A percentile compares a stretch with the other conserved stretches of the same genome.
These are phyloP conservation scores for Crassisporium funariophilum DNA, from an alignment of 768 basidiomycete genomes.

Conservation along the genomic window DNA sequence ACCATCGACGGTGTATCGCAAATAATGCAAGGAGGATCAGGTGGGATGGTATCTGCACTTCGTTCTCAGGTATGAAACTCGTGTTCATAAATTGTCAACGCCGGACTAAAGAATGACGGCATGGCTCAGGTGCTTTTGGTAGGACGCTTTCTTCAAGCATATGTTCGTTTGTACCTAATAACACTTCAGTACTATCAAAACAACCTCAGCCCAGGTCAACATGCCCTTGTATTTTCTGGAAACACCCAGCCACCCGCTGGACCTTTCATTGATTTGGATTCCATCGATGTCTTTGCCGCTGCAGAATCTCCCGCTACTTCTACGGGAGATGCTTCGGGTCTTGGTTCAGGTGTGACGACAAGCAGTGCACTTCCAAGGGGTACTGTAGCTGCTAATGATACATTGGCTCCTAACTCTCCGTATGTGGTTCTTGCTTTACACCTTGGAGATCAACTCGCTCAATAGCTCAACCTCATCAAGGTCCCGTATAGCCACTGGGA, in stretches of 20 bases:
- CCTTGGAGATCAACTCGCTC: neutral
- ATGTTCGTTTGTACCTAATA: neutral
- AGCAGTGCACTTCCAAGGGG: conserved; percentile 6
- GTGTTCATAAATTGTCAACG: neutral
- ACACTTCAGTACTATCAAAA: conserved; percentile 42
- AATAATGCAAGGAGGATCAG: conserved; percentile 37
- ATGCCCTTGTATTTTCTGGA: conserved; percentile 40
- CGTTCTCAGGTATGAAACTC: conserved; percentile 22
- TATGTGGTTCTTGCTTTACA: conserved; percentile 4
- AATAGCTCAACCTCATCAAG: conserved; percentile 3
- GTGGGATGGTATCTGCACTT: conserved; percentile 28
- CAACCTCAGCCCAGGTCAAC: conserved; percentile 38
- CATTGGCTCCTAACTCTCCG: conserved; percentile 10
- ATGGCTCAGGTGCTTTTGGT: conserved; percentile 36
- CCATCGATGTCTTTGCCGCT: conserved; percentile 38
- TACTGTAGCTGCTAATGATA: conserved; percentile 9
- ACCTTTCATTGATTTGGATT: conserved; percentile 48
- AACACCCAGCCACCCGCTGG: conserved; percentile 31
- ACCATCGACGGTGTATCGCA: conserved; percentile 42
- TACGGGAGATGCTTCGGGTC: neutral
- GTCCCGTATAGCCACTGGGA: conserved; percentile 22
- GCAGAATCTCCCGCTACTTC: conserved; percentile 7
- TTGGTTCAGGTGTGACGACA: neutral
- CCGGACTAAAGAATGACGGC: neutral
- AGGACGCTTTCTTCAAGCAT: conserved; percentile 10